These are phyloP conservation scores for Ustilago esculenta DNA, from an alignment of 1,284 basidiomycete genomes.

Conservation along the genomic window DNA sequence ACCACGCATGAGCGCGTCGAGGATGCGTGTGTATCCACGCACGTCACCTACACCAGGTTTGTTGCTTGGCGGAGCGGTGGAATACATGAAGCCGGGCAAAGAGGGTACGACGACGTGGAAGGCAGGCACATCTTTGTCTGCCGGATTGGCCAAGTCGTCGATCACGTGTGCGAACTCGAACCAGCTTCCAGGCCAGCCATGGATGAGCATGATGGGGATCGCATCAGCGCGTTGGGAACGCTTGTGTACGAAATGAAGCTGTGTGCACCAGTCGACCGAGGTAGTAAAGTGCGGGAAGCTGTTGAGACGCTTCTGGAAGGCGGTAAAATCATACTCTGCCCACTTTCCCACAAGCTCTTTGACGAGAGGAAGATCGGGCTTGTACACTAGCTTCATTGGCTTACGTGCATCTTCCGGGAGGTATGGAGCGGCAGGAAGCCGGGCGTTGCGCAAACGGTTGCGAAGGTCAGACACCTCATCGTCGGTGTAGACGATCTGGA, in stretches of 20 bases:
- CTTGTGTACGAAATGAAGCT: conserved; percentile 54
- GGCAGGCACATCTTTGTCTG: conserved; percentile 37
- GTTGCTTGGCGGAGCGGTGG: conserved; percentile 44
- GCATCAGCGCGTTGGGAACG: conserved; percentile 45
- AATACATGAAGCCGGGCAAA: conserved; percentile 56
- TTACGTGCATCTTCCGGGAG: conserved; percentile 36
- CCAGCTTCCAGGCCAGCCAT: conserved; percentile 61
- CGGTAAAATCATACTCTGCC: conserved; percentile 30
- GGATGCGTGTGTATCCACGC: conserved; percentile 46
- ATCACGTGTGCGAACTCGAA: conserved; percentile 48
- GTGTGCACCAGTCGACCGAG: conserved; percentile 54
- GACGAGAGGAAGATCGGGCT: conserved; percentile 36
- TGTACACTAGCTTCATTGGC: conserved; percentile 21
- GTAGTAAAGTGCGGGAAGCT: conserved; percentile 54
- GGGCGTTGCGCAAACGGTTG: conserved; percentile 40
- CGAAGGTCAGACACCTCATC: conserved; percentile 40
- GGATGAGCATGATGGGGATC: conserved; percentile 60
- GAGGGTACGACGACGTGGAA: conserved; percentile 63
- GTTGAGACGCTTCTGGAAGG: conserved; percentile 29
- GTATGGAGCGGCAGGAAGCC: conserved; percentile 37
- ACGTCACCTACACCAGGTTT: conserved; percentile 38
- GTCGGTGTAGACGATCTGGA: conserved; percentile 42
- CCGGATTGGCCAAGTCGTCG: conserved; percentile 38
- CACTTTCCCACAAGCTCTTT: conserved; percentile 33
- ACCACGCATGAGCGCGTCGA: conserved; percentile 56